Base-by-base conservation (phyloP, 306 rosid genomes). In the Coriaria nepalensis region DNA sequence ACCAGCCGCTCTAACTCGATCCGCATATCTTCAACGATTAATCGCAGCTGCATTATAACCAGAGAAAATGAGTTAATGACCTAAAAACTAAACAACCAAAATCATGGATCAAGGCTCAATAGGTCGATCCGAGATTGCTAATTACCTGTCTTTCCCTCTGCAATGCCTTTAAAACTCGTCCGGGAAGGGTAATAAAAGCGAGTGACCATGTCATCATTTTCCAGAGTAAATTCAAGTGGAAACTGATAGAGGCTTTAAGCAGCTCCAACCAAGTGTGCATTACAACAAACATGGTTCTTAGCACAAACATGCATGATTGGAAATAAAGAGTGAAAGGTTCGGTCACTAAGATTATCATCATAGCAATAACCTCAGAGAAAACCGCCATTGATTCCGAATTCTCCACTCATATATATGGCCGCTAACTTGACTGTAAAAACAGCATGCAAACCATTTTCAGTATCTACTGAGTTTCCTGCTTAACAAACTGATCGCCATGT, bases 111-210 rank as follows among this genome's bases (percentile, higher is more conserved):
- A 39, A 45, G n/a, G 13, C 35, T 13, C n/a, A 39, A 9, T 29
- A 4, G 35, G 13, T 9, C 41, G 38, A 45, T 9, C 14, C 38
- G 4, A 14, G 35, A 0, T 13, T 12, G 8, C 10, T 10, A 35
- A 45, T 46, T 43, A 85, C 98, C 85, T 75, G 78, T 44, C 61
- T 75, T 53, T 81, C 94, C 56, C 82, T 77, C 56, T 63, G 70
- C 36, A 79, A 57, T 59, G 78, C 68, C 54, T 50, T 72, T 52
- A 81, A 15, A 67, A 70, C 14, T 61, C 86, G 74, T 56, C 67
- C 61, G 39, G 93, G 98, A 38, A 79, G 66, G 15, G 73, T 70
- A 45, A 85, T 10, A 48, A 88, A 46, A 45, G 93, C 80, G 37
- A 68, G 34, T 13, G 50, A 37, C 95, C 86, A 77, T 45, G 74